Evolutionary conservation across 1,284 basidiomycete species (phyloP), one percentile per base, ranked within the genome.

Genomic region (Moesziomyces aphidis): DNA sequence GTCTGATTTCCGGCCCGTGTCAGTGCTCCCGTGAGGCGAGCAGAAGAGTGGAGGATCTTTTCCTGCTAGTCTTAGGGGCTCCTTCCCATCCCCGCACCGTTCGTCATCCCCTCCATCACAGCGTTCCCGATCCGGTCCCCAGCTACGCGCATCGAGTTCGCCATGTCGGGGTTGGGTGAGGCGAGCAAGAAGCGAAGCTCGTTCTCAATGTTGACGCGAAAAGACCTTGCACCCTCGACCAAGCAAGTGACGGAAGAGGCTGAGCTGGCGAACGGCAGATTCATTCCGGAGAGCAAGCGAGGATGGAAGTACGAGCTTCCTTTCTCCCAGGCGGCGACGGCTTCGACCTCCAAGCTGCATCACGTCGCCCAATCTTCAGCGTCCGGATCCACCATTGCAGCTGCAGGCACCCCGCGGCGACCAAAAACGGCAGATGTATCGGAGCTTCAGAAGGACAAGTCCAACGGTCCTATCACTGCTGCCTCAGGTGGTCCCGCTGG

Each of bases 241-340:
- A 46, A 48, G 26, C 50, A 36, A 17, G 49, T 49, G 4, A 5
- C 51, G 10, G 49, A 55, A 13, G 61, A 64, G 21, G 15, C 58
- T 5, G 49, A 54, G 22, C 55, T 46, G 9, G 64, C 66, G 0
- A 54, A 73, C 45, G 55, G 61, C 4, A 23, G 65, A 4, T 73
- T 69, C 51, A 65, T 73, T 9, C 71, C 71, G 0, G 71, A 73
- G 47, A 65, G 58, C 50, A 65, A 73, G 50, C 61, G 71, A 17
- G 61, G 61, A 11, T 69, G 71, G 66, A 65, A 62, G 39, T 71
- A 65, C 21, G 61, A 61, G 10, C 24, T 50, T 28, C 58, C 57
- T 17, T 53, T 43, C 21, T 13, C 23, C 3, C 49, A 43, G 21
- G 17, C 45, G 1, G 58, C 22, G 6, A 36, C 55, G 6, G 51